Conservation (phyloP, 225 moss, liverwort and hornwort species). For the Climacium dendroides region DNA sequence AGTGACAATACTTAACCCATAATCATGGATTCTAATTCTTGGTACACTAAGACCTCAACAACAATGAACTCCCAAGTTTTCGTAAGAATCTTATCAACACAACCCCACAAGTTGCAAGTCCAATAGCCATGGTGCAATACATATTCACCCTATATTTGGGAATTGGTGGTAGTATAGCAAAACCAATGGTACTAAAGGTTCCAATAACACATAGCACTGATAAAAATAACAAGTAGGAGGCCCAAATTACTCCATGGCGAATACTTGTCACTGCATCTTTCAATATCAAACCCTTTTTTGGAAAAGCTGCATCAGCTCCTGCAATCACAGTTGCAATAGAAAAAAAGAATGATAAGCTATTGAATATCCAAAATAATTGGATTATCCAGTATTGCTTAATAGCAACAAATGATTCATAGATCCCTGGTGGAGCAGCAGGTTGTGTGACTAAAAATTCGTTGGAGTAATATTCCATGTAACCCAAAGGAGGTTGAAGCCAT, state of each 20-base stretch:
- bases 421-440: neutral
- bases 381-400: neutral
- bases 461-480: neutral
- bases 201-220: neutral
- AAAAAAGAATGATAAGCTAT: neutral
- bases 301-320: neutral
- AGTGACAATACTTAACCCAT: neutral
- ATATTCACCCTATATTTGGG: neutral
- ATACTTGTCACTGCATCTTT: neutral
- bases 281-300: neutral
- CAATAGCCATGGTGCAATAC: neutral
- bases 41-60: rapidly evolving
- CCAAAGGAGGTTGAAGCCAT: neutral
- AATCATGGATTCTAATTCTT: neutral
- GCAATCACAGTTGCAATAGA: neutral
- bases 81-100: neutral
- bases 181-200: neutral
- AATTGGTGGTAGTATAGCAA: neutral
- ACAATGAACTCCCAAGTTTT: neutral
- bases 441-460: neutral
- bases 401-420: neutral
- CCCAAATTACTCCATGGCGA: neutral
- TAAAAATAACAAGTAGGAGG: neutral
- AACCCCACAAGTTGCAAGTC: neutral
- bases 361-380: neutral